Evolutionary conservation across 331 rosid genomes (phyloP).

Genomic region (Telfairia occidentalis): DNA sequence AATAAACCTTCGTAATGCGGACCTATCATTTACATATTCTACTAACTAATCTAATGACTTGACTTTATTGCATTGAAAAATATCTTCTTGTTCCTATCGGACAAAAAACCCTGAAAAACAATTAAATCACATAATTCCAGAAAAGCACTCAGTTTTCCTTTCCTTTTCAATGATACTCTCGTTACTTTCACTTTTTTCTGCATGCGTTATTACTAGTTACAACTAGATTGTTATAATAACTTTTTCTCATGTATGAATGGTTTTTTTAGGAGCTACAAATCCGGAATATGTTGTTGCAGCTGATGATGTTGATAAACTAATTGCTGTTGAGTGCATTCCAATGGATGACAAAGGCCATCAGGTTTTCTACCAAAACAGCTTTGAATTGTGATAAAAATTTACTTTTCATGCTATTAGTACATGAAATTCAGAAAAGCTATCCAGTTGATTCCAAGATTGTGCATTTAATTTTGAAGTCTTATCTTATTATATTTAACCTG

Average conservation of each 20-base stretch:
- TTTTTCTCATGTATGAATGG: not conserved
- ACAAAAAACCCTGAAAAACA: not conserved
- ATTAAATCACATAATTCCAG: not conserved
- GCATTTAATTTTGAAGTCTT: not conserved
- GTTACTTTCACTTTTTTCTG: not conserved
- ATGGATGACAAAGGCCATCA: conserved; percentile 89
- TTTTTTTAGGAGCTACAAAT: conserved; percentile 78
- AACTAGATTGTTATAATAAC: not conserved
- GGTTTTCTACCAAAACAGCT: conserved; percentile 37
- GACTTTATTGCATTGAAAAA: not conserved
- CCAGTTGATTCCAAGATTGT: not conserved
- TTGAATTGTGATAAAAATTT: not conserved
- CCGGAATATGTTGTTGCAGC: conserved; percentile 89
- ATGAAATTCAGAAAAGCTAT: not conserved
- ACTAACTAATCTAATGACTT: not conserved
- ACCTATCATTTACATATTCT: not conserved
- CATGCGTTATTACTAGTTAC: not conserved
- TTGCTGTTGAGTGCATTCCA: conserved; percentile 97
- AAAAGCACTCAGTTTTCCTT: not conserved
- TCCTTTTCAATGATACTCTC: not conserved
- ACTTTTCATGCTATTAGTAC: not conserved
- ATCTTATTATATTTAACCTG: not conserved
- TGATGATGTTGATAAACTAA: conserved; percentile 83
- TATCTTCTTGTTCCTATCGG: not conserved
- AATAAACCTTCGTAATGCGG: too few species aligned